Conservation (phyloP, 2,329 filamentous ascomycete species). For the Aschersonia sp. region DNA sequence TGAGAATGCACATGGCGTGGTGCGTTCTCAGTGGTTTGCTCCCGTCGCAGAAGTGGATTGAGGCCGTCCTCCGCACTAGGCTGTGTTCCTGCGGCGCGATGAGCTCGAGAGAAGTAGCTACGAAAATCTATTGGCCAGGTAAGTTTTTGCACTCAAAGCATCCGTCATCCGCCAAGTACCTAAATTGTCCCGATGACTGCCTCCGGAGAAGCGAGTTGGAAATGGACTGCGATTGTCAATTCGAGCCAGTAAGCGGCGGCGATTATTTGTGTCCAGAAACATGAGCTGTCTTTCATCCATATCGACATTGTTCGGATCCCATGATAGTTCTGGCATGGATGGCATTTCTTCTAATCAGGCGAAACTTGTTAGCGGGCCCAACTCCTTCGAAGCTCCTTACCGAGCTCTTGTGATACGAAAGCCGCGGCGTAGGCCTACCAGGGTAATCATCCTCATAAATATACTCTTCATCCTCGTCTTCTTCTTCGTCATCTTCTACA, state of each 20-base stretch:
- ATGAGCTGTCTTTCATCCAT: conserved; percentile 30
- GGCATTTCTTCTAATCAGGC: conserved; percentile 10
- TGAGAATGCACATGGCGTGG: conserved; percentile 35
- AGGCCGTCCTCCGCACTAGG: conserved; percentile 61
- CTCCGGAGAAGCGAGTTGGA: conserved; percentile 39
- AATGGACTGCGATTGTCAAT: conserved; percentile 41
- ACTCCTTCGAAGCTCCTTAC: too few relatives aligned
- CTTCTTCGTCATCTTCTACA: conserved; percentile 52
- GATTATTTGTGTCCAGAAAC: conserved; percentile 35
- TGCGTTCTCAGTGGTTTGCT: conserved; percentile 26
- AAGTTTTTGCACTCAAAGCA: neutral
- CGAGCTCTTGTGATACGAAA: too few relatives aligned
- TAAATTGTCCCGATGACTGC: conserved; percentile 36
- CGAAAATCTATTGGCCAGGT: conserved; percentile 25
- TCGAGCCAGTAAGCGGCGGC: conserved; percentile 17
- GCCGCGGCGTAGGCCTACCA: conserved; percentile 22
- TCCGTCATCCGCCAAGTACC: conserved; percentile 17
- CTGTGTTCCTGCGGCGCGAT: conserved; percentile 37
- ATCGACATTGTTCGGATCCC: conserved; percentile 41
- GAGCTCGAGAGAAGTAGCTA: conserved; percentile 33
- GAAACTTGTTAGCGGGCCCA: too few relatives aligned
- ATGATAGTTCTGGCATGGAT: conserved; percentile 35
- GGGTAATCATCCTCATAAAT: conserved; percentile 45
- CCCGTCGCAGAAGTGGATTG: conserved; percentile 72
- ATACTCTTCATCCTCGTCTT: conserved; percentile 54